Evolutionary conservation across 2,329 filamentous ascomycete species (phyloP), one percentile per base, ranked within the genome.

Genomic region (Leptographium lundbergii): DNA sequence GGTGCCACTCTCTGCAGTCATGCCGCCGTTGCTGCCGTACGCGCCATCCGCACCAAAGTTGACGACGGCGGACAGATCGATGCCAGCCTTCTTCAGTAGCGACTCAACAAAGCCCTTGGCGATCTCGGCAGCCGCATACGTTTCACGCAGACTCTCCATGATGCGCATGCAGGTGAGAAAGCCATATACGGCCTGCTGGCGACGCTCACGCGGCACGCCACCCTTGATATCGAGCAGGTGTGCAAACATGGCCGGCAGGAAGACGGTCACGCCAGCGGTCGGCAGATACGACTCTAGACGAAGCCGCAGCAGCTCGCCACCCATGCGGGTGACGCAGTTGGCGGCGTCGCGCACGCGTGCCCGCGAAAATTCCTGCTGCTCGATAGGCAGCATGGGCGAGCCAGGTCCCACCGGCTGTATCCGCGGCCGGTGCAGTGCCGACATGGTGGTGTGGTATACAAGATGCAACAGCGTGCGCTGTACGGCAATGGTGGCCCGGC

Each of bases 81-180:
- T 91, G 59, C 88, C 85, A 10, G 89, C 89, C 74, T 95, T 95
- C 62, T 88, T 85, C 63, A 96, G 87, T 0, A 91, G 90, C 1
- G 91, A 90, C 69, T 95, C 89, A n/a, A 96, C 79, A 75, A 96
- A 96, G 2, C 89, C 89, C 0, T 89, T 92, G n/a, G 90, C 91
- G 67, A 94, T 96, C 71, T 96, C 91, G n/a, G 92, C 92, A 0
- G 91, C 91, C 0, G 91, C 86, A 67, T 97, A 96, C 34, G 91
- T 89, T 67, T 96, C 90, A 45, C 91, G 84, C 22, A 97, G 79
- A 63, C 86, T 87, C 69, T 91, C 86, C 77, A 96, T 88, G 61
- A 96, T 90, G 54, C 86, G 82, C 89, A 96, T 96, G 73, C 92
- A 96, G 69, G 91, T 87, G 65, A 87, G 87, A 75, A 96, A 96